These are phyloP conservation scores for Pyrrhoderma lamaoense DNA, from an alignment of 1,284 basidiomycete species.

Conservation along the genomic window DNA sequence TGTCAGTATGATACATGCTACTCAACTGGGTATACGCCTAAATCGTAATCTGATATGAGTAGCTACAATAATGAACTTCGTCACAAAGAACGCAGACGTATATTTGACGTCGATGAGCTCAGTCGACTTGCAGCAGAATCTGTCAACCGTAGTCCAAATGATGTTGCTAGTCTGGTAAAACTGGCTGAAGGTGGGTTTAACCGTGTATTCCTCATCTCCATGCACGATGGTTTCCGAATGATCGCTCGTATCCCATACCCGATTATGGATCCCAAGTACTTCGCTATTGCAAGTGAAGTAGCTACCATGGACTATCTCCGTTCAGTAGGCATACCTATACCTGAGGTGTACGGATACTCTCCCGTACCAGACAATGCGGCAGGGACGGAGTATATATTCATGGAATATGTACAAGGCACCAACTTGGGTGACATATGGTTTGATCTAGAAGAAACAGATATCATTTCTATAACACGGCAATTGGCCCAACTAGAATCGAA, in stretches of 20 bases:
- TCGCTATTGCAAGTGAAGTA: slow-evolving; percentile 43
- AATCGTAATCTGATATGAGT: slow-evolving; percentile 25
- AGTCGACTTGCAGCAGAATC: slow-evolving; percentile 23
- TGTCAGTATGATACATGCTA: slow-evolving; percentile 33
- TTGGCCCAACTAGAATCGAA: too few relatives aligned
- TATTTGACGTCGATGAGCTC: slow-evolving; percentile 20
- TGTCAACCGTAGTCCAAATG: slow-evolving; percentile 25
- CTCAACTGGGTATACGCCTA: slow-evolving; percentile 24
- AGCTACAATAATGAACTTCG: slow-evolving; percentile 40
- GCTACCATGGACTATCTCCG: slow-evolving; percentile 44
- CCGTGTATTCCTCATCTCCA: slow-evolving; percentile 39
- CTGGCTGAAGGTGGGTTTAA: slow-evolving; percentile 41
- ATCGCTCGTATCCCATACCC: slow-evolving; percentile 45
- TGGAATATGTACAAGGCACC: too few relatives aligned
- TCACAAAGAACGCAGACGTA: slow-evolving; percentile 34
- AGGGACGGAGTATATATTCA: slow-evolving; percentile 44
- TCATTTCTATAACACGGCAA: too few relatives aligned
- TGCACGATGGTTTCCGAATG: slow-evolving; percentile 37
- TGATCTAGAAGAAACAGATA: too few relatives aligned
- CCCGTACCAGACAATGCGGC: slow-evolving; percentile 40
- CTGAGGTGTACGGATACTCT: slow-evolving; percentile 45
- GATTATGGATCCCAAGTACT: slow-evolving; percentile 35
- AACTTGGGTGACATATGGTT: too few relatives aligned
- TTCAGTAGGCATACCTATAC: slow-evolving; percentile 38
- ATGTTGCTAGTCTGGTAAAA: slow-evolving; percentile 33